These are phyloP conservation scores for Phascolomyces articulosus DNA, from an alignment of 371 early-diverging fungal species.

Conservation along the genomic window DNA sequence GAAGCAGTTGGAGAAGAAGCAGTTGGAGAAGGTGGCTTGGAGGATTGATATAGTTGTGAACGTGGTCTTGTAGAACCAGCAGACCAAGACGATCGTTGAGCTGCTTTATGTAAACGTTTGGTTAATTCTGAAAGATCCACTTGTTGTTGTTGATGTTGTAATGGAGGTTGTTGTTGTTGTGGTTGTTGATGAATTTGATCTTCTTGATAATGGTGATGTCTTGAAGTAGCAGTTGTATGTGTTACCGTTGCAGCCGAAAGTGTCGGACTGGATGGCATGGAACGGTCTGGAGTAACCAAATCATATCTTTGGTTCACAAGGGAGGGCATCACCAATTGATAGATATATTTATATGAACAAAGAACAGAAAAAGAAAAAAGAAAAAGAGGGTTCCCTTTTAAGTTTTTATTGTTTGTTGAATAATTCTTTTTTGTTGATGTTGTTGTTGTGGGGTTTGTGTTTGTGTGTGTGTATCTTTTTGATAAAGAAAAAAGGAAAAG, in stretches of 20 bases:
- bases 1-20: conserved; percentile 23
- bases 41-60: conserved; percentile 39
- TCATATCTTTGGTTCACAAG: conserved; percentile 46
- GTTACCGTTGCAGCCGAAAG: conserved; percentile 48
- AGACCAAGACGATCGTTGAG: not conserved
- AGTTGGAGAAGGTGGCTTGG: conserved; percentile 29
- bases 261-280: conserved; percentile 47
- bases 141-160: not conserved
- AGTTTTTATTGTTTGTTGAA: too few species aligned
- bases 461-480: too few species aligned
- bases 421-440: not conserved
- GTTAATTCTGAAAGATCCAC: conserved; percentile 44
- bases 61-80: conserved; percentile 24
- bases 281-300: conserved; percentile 48
- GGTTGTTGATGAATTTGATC: not conserved
- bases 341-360: not conserved
- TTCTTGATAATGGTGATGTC: conserved; percentile 27
- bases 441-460: not conserved
- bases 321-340: conserved; percentile 23
- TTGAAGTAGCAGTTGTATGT: conserved; percentile 41
- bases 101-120: conserved; percentile 28
- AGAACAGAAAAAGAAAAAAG: conserved; percentile 5
- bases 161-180: not conserved
- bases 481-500: conserved; percentile 14
- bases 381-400: conserved; percentile 6